A percentile compares a stretch with the other conserved stretches of the same genome.
Conservation (phyloP, 768 basidiomycete species). For the Collybia sordida region DNA sequence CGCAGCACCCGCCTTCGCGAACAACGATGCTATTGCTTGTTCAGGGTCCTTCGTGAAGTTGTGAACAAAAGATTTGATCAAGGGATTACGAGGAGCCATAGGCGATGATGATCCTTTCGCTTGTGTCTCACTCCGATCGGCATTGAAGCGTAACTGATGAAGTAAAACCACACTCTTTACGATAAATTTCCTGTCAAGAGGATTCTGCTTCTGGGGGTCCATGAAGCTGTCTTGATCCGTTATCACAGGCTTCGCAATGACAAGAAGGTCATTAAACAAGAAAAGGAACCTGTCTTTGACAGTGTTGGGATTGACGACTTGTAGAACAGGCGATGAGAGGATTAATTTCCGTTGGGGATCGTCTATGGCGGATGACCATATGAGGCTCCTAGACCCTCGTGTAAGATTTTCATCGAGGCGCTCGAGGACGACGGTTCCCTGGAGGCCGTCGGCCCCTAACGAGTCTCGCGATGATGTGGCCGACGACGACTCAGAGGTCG, state of each 20-base stretch:
- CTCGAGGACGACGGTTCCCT: slow-evolving; percentile 59
- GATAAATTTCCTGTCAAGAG: slow-evolving; percentile 76
- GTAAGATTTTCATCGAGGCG: slow-evolving; percentile 71
- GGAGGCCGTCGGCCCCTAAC: slow-evolving; percentile 35
- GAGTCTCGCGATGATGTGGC: slow-evolving; percentile 72
- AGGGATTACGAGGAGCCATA: slow-evolving; percentile 51
- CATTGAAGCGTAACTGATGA: slow-evolving; percentile 61
- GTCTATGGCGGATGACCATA: slow-evolving; percentile 70
- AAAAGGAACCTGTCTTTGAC: slow-evolving; percentile 96
- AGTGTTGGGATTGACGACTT: slow-evolving; percentile 91
- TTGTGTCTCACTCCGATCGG: slow-evolving; percentile 66
- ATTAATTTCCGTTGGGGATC: slow-evolving; percentile 86
- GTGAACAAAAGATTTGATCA: slow-evolving; percentile 71
- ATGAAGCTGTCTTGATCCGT: slow-evolving; percentile 64
- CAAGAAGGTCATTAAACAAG: slow-evolving; percentile 93
- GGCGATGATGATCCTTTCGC: slow-evolving; percentile 33
- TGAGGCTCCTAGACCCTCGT: slow-evolving; percentile 54
- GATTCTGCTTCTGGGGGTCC: slow-evolving; percentile 50
- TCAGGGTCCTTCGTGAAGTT: slow-evolving; percentile 83
- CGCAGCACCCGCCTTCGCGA: slow-evolving; percentile 54
- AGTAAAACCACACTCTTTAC: slow-evolving; percentile 90
- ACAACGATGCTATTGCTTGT: slow-evolving; percentile 69
- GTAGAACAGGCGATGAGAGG: slow-evolving; percentile 82
- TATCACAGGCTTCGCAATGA: slow-evolving; percentile 88
- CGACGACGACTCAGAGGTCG: slow-evolving; percentile 73